Base-by-base conservation (phyloP, 257 asterid species). In the Jasminum sambac region DNA sequence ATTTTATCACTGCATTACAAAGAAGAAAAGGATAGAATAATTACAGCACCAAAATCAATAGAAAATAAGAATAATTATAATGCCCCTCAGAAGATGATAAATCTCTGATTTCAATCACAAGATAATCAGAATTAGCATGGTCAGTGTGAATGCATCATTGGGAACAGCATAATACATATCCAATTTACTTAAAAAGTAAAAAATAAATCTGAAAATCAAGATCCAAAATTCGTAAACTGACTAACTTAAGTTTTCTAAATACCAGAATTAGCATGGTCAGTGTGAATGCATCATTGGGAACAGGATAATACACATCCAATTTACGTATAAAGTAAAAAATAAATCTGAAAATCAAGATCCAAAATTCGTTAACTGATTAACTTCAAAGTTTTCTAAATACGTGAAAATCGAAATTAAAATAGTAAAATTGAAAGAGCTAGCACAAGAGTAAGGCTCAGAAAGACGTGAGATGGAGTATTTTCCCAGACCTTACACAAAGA, bases 401-500 rank as follows among this genome's bases (percentile, higher is more conserved):
- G 7, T 6, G 24, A n/a, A n/a, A 46, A 14, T 0, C 19, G 19
- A 21, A 0, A 25, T 2, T 14, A 3, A 50, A 26, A 1, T 41
- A n/a, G 3, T 6, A 68, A 11, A 0, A 44, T 34, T 25, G 10
- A 36, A 14, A 66, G 0, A 37, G 21, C 41, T 23, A 61, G 11
- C 30, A 42, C 63, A 50, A 43, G 37, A 0, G 52, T 25, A 44
- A 63, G 68, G 85, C 83, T 81, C 85, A 83, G 85, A 81, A 19
- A 69, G 6, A 66, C 58, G 75, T 79, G 74, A 76, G 81, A 81
- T 46, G 42, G 10, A 72, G 36, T 80, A 37, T 37, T 64, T 72
- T 82, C 88, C 83, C 68, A 4, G 81, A 72, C 80, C 78, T 72
- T 69, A 67, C 73, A 75, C 62, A 78, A 50, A 26, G 61, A 81